Conservation (phyloP, 352 stramenopile species). For the Globisporangium megalacanthum region DNA sequence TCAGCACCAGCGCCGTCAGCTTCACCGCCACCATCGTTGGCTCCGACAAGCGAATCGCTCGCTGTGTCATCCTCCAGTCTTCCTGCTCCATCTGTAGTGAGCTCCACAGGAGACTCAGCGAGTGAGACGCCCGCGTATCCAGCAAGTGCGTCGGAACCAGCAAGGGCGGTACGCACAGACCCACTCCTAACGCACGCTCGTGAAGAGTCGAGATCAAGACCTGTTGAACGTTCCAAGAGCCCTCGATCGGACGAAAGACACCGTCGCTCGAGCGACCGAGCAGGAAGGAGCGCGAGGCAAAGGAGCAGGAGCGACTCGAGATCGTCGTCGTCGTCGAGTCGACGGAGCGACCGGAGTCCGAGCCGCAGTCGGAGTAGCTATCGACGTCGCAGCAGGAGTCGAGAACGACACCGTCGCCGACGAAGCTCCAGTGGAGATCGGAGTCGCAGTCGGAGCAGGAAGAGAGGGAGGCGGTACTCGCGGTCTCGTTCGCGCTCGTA, state of each 20-base stretch:
- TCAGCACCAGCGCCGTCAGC: background rate
- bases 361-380: conserved; percentile 11
- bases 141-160: background rate
- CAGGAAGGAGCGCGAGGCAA: background rate
- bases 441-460: conserved; percentile 9
- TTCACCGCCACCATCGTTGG: background rate
- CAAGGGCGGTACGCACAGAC: no score
- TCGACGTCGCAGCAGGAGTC: conserved; percentile 13
- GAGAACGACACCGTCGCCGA: conserved; percentile 16
- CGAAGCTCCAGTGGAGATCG: conserved; percentile 18
- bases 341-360: conserved; percentile 5
- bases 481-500: conserved; percentile 23
- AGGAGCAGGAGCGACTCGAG: background rate
- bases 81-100: background rate
- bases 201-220: background rate
- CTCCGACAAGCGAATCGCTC: background rate
- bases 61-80: background rate
- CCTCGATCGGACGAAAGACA: background rate
- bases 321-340: conserved; percentile 3
- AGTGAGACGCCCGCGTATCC: background rate
- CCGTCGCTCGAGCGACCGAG: background rate
- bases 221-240: background rate
- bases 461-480: conserved; percentile 12
- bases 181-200: background rate
- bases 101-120: no score